Evolutionary conservation across 208 protist genomes (phyloP).

Genomic region (Wallacemonas sp.): DNA sequence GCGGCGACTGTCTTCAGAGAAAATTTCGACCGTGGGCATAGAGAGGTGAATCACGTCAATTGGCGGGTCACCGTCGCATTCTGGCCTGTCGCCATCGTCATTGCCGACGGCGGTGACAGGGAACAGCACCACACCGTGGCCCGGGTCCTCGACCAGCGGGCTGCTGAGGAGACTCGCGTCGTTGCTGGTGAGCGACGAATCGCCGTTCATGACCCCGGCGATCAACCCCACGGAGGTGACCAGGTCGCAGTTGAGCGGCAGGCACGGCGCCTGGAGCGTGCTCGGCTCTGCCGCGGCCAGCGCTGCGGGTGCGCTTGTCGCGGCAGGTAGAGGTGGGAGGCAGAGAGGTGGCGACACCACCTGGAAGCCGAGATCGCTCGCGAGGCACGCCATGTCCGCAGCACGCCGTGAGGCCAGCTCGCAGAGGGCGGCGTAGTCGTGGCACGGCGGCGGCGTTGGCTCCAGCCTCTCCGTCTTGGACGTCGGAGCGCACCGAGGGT

Average conservation of each 20-base stretch:
- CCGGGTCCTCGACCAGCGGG: not conserved
- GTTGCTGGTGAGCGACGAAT: not conserved
- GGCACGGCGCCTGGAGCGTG: too few species aligned
- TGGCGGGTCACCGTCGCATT: not conserved
- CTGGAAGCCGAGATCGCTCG: constrained; percentile 48
- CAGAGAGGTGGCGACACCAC: constrained; percentile 29
- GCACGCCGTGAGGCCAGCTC: constrained; percentile 38
- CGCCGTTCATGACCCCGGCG: not conserved
- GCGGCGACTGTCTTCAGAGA: not conserved
- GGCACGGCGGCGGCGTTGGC: constrained; percentile 5
- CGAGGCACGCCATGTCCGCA: constrained; percentile 37
- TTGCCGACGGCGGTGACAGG: too few species aligned
- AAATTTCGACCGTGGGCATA: not conserved
- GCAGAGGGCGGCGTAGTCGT: constrained; percentile 41
- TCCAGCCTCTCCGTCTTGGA: constrained; percentile 12
- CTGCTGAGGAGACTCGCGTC: constrained; percentile 9
- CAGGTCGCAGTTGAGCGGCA: too few species aligned
- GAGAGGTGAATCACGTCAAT: not conserved
- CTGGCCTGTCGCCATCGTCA: not conserved
- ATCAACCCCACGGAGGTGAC: not conserved
- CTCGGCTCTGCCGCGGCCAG: too few species aligned
- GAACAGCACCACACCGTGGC: not conserved
- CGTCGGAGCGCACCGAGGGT: too few species aligned
- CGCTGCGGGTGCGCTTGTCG: too few species aligned
- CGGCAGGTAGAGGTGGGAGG: not conserved